A percentile compares a stretch with the other conserved stretches of the same genome.
Evolutionary conservation across 768 basidiomycete species (phyloP).

Genomic region (Termitomyces sp.): DNA sequence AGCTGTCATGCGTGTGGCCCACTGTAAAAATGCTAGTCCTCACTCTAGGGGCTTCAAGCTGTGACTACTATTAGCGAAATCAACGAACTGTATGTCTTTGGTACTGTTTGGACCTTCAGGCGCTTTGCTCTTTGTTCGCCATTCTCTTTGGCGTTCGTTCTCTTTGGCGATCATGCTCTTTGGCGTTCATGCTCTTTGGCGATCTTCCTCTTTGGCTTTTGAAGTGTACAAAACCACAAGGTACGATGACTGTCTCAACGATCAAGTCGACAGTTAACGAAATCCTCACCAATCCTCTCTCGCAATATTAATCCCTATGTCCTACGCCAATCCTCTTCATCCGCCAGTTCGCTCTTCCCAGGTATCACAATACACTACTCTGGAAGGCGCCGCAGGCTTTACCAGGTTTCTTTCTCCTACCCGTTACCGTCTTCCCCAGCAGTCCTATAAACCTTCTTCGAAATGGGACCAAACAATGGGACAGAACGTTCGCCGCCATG

Average conservation of each 20-base stretch:
- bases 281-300: background rate
- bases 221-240: background rate
- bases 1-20: too few relatives aligned
- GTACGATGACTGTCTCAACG: background rate
- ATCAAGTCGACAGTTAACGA: background rate
- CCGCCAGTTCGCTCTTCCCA: slow-evolving; percentile 26
- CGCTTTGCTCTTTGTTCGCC: background rate
- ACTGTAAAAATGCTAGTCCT: too few relatives aligned
- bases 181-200: background rate
- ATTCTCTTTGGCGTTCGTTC: background rate
- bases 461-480: slow-evolving; percentile 20
- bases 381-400: slow-evolving; percentile 17
- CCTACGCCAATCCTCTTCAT: slow-evolving; percentile 41
- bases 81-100: too few relatives aligned
- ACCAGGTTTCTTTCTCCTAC: slow-evolving; percentile 24
- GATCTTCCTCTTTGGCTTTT: background rate
- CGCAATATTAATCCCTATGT: slow-evolving; percentile 21
- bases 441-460: slow-evolving; percentile 18
- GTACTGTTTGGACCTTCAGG: background rate
- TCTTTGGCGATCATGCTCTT: background rate
- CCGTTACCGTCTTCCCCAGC: slow-evolving; percentile 33
- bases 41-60: too few relatives aligned
- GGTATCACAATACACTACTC: slow-evolving; percentile 22
- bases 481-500: slow-evolving; percentile 18
- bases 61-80: too few relatives aligned